Evolutionary conservation across 805 yeast genomes (phyloP).

Genomic region (Suhomyces kilbournensis): DNA sequence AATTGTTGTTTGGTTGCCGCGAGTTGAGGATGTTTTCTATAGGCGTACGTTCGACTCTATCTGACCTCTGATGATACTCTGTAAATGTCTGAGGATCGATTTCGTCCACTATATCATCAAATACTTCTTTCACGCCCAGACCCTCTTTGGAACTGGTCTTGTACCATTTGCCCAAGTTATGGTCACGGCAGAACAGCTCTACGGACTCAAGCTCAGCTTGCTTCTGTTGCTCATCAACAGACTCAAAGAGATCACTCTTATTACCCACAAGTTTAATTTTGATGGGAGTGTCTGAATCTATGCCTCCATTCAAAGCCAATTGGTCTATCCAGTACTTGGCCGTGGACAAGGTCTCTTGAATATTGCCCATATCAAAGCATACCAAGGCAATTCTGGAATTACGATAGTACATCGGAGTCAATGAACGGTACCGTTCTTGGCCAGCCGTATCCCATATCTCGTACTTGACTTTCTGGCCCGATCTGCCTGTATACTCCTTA

Average conservation of each 20-base stretch:
- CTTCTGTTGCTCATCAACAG: slow-evolving; percentile 8
- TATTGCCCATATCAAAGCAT: slow-evolving; percentile 74
- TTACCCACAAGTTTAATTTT: slow-evolving; percentile 68
- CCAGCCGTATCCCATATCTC: slow-evolving; percentile 97
- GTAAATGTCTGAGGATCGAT: slow-evolving; percentile 31
- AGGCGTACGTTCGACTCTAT: not conserved
- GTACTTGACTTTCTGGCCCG: slow-evolving; percentile 43
- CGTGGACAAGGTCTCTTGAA: slow-evolving; percentile 48
- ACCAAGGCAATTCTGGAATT: slow-evolving; percentile 63
- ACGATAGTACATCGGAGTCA: slow-evolving; percentile 47
- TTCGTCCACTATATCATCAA: slow-evolving; percentile 28
- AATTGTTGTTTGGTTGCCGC: not conserved
- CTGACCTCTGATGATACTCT: slow-evolving; percentile 11
- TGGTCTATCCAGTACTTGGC: slow-evolving; percentile 93
- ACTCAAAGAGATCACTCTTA: slow-evolving; percentile 63
- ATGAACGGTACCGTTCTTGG: slow-evolving; percentile 49
- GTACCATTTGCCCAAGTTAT: slow-evolving; percentile 10
- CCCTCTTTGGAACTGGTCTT: slow-evolving; percentile 73
- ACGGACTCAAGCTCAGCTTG: slow-evolving; percentile 10
- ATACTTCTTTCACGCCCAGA: slow-evolving; percentile 47
- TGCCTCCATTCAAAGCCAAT: slow-evolving; percentile 33
- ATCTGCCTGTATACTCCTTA: slow-evolving; percentile 45
- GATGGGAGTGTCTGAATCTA: slow-evolving; percentile 23
- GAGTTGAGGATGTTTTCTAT: not conserved
- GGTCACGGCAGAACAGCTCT: slow-evolving; percentile 16